A percentile compares a stretch with the other conserved stretches of the same genome.
Evolutionary conservation across 2,329 filamentous ascomycete species (phyloP).

Genomic region (Chaetoscypha palmicola): DNA sequence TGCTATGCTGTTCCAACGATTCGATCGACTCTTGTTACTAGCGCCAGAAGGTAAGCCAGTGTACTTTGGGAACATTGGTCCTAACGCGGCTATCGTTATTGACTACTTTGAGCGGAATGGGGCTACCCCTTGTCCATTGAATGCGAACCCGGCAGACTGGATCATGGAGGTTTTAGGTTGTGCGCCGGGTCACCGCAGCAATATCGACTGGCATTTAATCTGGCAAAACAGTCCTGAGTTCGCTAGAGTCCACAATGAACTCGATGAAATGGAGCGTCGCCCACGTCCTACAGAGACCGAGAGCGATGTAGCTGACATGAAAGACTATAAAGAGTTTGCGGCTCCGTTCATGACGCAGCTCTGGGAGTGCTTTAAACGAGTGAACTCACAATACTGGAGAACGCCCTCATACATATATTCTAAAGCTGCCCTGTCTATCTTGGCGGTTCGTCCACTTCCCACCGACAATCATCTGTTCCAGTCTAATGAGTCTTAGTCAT

Average conservation of each 20-base stretch:
- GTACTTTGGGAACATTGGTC: slow-evolving; percentile 72
- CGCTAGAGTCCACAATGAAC: slow-evolving; percentile 29
- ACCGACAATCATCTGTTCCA: slow-evolving; percentile 27
- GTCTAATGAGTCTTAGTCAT: slow-evolving; percentile 32
- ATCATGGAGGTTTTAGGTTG: slow-evolving; percentile 57
- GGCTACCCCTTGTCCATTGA: slow-evolving; percentile 60
- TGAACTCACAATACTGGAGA: slow-evolving; percentile 71
- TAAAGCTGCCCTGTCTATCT: slow-evolving; percentile 46
- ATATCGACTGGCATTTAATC: slow-evolving; percentile 54
- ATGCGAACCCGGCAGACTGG: slow-evolving; percentile 51
- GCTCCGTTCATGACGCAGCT: slow-evolving; percentile 63
- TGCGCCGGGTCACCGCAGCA: slow-evolving; percentile 50
- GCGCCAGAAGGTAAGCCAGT: slow-evolving; percentile 53
- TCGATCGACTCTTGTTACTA: slow-evolving; percentile 7
- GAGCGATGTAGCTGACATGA: background rate
- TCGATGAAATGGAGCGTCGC: slow-evolving; percentile 39
- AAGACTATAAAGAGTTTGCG: slow-evolving; percentile 54
- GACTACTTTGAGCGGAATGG: slow-evolving; percentile 70
- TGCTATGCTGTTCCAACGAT: slow-evolving; percentile 5
- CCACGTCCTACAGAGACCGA: background rate
- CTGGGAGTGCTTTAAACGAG: slow-evolving; percentile 52
- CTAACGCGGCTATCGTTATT: slow-evolving; percentile 59
- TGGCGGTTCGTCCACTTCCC: slow-evolving; percentile 27
- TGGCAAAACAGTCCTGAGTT: slow-evolving; percentile 49
- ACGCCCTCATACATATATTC: slow-evolving; percentile 68